These are phyloP conservation scores for Heritiera fomes DNA, from an alignment of 345 rosid genomes.

Conservation along the genomic window DNA sequence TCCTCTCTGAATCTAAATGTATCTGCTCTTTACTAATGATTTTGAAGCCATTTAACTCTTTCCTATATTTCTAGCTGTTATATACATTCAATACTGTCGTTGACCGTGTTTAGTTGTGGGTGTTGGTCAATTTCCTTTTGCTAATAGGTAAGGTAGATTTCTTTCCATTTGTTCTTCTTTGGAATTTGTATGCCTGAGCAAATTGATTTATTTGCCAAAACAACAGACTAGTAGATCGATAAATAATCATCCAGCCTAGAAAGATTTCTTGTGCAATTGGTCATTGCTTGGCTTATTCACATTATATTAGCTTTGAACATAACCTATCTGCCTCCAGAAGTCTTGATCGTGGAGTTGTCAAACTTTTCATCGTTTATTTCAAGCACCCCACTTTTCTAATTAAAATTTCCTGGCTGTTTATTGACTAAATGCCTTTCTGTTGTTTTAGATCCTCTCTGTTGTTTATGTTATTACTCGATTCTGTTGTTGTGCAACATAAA, in stretches of 20 bases:
- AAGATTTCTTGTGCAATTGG: neutral
- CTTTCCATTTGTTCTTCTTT: neutral
- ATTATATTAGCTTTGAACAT: neutral
- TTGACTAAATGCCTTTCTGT: neutral
- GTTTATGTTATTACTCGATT: neutral
- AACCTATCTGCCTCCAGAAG: neutral
- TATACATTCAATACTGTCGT: neutral
- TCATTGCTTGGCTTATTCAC: conserved; percentile 4
- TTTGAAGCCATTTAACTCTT: neutral
- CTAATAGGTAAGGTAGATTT: neutral
- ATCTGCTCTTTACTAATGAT: neutral
- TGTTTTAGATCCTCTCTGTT: neutral
- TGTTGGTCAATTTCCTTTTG: neutral
- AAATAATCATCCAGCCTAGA: neutral
- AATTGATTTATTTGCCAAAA: neutral
- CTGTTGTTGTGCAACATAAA: neutral
- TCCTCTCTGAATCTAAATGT: neutral
- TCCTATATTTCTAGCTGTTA: neutral
- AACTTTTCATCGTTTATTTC: neutral
- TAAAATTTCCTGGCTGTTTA: neutral
- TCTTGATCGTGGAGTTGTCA: neutral
- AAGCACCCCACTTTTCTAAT: neutral
- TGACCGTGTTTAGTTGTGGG: neutral
- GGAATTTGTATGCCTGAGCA: neutral
- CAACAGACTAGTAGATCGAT: neutral